phyloP scores from a whole-genome alignment of 148 eudicot genomes.

The Silene uniflora region DNA sequence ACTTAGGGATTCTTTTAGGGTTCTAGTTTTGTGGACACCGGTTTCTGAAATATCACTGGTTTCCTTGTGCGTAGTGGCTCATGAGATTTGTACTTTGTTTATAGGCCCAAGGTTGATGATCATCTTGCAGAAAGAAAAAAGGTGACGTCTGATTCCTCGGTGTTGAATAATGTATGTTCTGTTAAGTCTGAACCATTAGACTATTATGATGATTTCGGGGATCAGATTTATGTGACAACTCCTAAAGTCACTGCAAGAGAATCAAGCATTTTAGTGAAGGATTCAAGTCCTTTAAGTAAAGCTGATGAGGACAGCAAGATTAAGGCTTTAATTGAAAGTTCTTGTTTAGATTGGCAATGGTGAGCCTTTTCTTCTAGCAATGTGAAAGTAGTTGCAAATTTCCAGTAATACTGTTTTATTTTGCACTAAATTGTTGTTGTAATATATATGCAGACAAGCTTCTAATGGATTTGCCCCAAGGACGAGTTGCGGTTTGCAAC shows the following conservation, averaged over 20 bases:
- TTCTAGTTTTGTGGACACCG: not conserved
- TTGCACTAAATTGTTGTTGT: no score
- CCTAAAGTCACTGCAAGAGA: slow-evolving; percentile 48
- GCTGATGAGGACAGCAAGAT: slow-evolving; percentile 77
- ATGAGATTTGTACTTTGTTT: slow-evolving; percentile 23
- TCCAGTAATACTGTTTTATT: no score
- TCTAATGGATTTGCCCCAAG: no score
- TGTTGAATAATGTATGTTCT: slow-evolving; percentile 39
- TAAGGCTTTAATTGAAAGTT: slow-evolving; percentile 58
- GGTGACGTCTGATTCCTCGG: slow-evolving; percentile 48
- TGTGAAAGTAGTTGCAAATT: no score
- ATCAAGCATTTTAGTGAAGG: slow-evolving; percentile 45
- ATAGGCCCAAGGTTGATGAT: slow-evolving; percentile 56
- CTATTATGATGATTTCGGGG: slow-evolving; percentile 91
- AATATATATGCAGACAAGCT: no score
- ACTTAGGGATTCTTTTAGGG: not conserved
- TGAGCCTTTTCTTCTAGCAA: no score
- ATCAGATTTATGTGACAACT: slow-evolving; percentile 62
- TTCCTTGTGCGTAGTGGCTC: no score
- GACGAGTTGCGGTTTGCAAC: no score
- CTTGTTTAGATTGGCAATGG: slow-evolving; percentile 44
- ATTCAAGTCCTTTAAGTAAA: slow-evolving; percentile 53
- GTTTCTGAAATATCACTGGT: no score
- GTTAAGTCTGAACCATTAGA: slow-evolving; percentile 60
- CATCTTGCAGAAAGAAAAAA: slow-evolving; percentile 40